Evolutionary conservation across 495 filamentous ascomycete species (phyloP).

Genomic region (Tuber indicum): DNA sequence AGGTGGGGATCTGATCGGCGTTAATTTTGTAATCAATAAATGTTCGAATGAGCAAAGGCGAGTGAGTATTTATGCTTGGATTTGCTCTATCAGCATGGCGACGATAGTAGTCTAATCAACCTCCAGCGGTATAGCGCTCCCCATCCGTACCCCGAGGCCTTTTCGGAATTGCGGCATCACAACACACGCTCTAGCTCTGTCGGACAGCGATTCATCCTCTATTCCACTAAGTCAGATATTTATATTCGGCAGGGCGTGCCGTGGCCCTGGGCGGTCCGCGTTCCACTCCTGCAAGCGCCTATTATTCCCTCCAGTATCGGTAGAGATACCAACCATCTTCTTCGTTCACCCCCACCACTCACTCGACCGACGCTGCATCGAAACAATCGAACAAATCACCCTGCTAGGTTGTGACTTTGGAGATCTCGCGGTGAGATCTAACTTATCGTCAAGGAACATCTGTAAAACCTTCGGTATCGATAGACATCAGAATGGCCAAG

Average conservation of each 20-base stretch:
- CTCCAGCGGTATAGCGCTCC: neutral
- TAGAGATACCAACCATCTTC: neutral
- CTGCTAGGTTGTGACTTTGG: neutral
- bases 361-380: neutral
- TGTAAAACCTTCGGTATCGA: neutral
- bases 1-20: neutral
- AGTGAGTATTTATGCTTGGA: neutral
- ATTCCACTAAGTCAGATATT: neutral
- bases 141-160: neutral
- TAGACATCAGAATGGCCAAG: neutral
- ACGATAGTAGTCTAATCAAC: neutral
- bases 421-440: neutral
- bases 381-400: neutral
- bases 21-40: neutral
- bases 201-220: neutral
- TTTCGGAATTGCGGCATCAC: neutral
- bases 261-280: neutral
- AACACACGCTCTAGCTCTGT: neutral
- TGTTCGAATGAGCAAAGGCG: neutral
- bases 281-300: neutral
- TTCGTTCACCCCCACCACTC: neutral
- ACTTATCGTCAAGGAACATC: neutral
- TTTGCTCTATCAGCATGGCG: neutral
- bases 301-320: neutral
- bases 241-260: neutral